phyloP scores from a whole-genome alignment of 371 early-diverging fungal genomes.

The Lichtheimia corymbifera region DNA sequence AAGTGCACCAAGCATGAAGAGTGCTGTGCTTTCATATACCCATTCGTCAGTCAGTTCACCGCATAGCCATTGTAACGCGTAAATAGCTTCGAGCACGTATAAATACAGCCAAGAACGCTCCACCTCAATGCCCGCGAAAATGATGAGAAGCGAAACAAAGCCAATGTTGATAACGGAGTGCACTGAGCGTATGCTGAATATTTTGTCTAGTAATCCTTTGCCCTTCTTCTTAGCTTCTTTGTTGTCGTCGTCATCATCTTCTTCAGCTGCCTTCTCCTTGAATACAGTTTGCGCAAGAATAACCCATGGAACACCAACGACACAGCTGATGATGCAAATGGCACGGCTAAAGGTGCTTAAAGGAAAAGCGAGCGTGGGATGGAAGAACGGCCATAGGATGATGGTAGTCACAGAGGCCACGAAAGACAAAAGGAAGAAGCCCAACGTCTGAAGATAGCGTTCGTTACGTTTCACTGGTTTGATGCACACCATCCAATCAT shows the following conservation, averaged over 20 bases:
- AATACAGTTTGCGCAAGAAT: background rate
- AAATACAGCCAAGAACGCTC: background rate
- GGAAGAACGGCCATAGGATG: background rate
- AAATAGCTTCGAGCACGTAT: background rate
- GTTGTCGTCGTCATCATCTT: too few relatives aligned
- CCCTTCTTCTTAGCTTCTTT: too few relatives aligned
- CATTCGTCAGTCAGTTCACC: background rate
- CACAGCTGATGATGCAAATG: background rate
- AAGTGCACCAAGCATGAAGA: constrained; percentile 1
- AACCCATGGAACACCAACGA: background rate
- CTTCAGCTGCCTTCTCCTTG: too few relatives aligned
- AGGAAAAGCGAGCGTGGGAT: background rate
- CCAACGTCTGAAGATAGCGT: background rate
- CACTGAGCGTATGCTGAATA: background rate
- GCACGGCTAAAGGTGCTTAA: background rate
- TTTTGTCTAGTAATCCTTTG: background rate
- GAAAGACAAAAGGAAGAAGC: background rate
- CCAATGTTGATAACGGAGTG: constrained; percentile 1
- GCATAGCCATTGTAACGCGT: background rate
- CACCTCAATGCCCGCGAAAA: background rate
- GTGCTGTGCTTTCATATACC: background rate
- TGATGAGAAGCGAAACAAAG: background rate
- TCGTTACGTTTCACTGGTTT: background rate
- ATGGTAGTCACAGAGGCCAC: background rate
- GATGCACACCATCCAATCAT: constrained; percentile 1